Evolutionary conservation across 2,329 filamentous ascomycete species (phyloP), one percentile per base, ranked within the genome.

Genomic region (Penicillium expansum): DNA sequence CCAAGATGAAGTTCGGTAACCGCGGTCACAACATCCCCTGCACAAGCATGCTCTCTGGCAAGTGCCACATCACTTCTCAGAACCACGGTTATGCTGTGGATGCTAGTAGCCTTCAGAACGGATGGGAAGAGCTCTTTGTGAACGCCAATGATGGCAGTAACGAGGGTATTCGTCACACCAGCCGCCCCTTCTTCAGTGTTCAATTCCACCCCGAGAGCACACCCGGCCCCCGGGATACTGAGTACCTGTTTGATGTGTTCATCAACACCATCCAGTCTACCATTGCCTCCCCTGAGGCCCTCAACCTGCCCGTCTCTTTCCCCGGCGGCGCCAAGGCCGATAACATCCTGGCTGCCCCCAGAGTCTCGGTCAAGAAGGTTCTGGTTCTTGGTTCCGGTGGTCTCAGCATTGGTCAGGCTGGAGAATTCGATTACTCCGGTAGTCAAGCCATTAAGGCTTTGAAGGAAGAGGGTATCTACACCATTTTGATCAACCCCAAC

Each of bases 1-100:
- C 83, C 69, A 99, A 99, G 83, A 96, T 99, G 91, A 97, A 97
- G 83, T 99, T 97, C 70, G 94, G 94, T 79, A 99, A 99, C 80
- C 91, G 94, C 70, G 94, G 93, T 42, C 91, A 96, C 82, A 99
- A 99, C 79, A 97, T 99, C 70, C 94, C 94, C 43, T 97, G 92
- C 82, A 97, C 93, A 11, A 97, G 90, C 78, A 84, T 96, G 83
- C 82, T 97, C 64, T 96, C 93, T 43, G 94, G 94, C 67, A 92
- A 92, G 79, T 99, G 94, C 76, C 93, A 99, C 79, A 99, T 99
- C 73, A 99, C 94, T 39, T 97, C 94, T 10, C 94, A 99, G 77
- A 99, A 99, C 77, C 94, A 99, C 76, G 94, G 94, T 74, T 99
- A 88, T 70, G 94, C 92, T 10, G 94, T 99, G 41, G 91, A 97